A percentile compares a stretch with the other conserved stretches of the same genome.
phyloP scores from a whole-genome alignment of 2,329 filamentous ascomycete species.

The Cercospora beticola region DNA sequence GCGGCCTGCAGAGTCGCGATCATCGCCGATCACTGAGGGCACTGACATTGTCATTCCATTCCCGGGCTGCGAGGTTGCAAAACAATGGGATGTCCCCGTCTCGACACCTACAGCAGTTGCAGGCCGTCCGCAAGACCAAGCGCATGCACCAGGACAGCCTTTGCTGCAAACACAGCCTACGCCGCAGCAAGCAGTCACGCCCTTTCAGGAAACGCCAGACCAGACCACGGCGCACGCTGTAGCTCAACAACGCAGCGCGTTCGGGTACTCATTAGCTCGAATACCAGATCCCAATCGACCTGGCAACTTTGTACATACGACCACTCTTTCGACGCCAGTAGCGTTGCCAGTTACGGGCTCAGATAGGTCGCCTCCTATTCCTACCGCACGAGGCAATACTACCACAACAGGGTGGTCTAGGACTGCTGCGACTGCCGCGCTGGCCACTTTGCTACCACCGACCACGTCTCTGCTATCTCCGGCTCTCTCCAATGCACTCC shows the following conservation, averaged over 20 bases:
- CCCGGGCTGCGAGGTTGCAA: constrained; percentile 9
- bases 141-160: not conserved
- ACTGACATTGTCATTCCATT: constrained; percentile 15
- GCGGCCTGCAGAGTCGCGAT: not conserved
- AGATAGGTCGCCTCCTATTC: not conserved
- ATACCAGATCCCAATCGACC: not conserved
- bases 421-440: not conserved
- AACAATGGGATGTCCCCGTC: not conserved
- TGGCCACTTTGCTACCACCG: not conserved
- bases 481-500: not conserved
- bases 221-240: not conserved
- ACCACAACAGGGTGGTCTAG: not conserved
- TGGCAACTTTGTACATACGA: not conserved
- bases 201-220: not conserved
- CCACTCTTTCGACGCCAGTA: not conserved
- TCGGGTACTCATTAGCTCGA: not conserved
- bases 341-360: not conserved
- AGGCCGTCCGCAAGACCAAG: not conserved
- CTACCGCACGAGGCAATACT: not conserved
- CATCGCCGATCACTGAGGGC: constrained; percentile 19
- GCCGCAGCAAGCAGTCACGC: not conserved
- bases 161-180: not conserved
- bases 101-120: not conserved
- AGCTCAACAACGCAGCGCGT: not conserved
- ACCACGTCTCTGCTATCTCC: not conserved